These are phyloP conservation scores for Nemania diffusa DNA, from an alignment of 2,329 filamentous ascomycete species.

Conservation along the genomic window DNA sequence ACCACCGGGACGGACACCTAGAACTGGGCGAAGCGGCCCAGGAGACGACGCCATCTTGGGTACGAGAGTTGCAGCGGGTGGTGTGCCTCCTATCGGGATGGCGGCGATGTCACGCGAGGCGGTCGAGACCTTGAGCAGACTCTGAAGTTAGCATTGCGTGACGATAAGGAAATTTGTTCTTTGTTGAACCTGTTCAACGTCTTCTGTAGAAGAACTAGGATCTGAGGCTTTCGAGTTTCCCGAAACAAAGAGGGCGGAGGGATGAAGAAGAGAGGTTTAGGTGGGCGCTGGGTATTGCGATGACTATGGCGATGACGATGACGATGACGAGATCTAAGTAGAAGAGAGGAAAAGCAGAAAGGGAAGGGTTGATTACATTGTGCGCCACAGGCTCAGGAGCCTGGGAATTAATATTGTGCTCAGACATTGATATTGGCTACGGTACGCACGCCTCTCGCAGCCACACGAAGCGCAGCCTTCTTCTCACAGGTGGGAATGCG, in stretches of 20 bases:
- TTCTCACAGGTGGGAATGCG: conserved; percentile 33
- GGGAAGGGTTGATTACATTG: conserved; percentile 46
- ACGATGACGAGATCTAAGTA: no score
- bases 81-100: conserved; percentile 40
- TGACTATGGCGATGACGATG: no score
- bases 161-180: conserved; percentile 28
- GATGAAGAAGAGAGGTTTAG: not conserved
- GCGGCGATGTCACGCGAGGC: conserved; percentile 42
- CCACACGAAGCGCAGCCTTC: conserved; percentile 38
- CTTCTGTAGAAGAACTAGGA: not conserved
- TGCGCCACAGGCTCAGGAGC: conserved; percentile 44
- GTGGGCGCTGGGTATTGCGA: no score
- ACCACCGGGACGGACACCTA: conserved; percentile 72
- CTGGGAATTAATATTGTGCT: conserved; percentile 44
- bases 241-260: conserved; percentile 7
- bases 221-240: not conserved
- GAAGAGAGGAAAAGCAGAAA: conserved; percentile 15
- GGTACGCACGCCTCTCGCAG: conserved; percentile 38
- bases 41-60: conserved; percentile 79
- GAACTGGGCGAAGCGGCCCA: conserved; percentile 83
- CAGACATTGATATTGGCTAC: conserved; percentile 42
- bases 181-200: not conserved
- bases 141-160: conserved; percentile 45
- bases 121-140: conserved; percentile 43
- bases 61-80: conserved; percentile 49